Evolutionary conservation across 495 filamentous ascomycete genomes (phyloP).

Genomic region (Tuber brumale): DNA sequence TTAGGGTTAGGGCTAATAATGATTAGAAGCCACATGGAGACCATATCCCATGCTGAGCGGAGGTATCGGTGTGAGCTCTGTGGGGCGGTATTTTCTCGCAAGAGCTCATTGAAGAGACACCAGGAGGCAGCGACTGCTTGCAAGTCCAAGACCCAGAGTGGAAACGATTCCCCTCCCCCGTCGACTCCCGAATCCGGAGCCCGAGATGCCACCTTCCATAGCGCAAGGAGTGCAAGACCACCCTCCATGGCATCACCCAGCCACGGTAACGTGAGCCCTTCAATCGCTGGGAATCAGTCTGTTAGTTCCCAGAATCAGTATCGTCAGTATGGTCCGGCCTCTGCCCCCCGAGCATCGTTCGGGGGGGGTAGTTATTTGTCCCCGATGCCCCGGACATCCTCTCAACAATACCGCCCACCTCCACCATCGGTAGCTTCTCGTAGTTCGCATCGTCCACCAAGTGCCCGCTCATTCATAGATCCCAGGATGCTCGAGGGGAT

Average conservation of each 20-base stretch:
- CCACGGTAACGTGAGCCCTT: not conserved
- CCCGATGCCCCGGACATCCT: not conserved
- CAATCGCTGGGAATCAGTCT: not conserved
- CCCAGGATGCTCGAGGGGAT: not conserved
- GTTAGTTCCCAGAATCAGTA: not conserved
- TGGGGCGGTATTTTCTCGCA: slow-evolving; percentile 20
- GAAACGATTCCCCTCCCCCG: not conserved
- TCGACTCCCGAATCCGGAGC: not conserved
- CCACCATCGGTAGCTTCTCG: not conserved
- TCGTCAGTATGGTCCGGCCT: not conserved
- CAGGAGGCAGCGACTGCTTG: slow-evolving; percentile 16
- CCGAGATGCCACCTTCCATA: not conserved
- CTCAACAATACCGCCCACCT: not conserved
- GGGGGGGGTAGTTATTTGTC: not conserved
- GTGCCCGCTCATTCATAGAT: not conserved
- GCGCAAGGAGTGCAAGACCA: not conserved
- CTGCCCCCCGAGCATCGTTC: not conserved
- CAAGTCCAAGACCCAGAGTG: slow-evolving; percentile 10
- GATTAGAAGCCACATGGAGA: slow-evolving; percentile 26
- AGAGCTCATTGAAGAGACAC: slow-evolving; percentile 30
- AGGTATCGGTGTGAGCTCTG: slow-evolving; percentile 12
- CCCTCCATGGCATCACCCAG: not conserved
- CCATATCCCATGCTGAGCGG: slow-evolving; percentile 6
- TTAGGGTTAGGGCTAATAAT: slow-evolving; percentile 5
- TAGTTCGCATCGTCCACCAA: not conserved